Evolutionary conservation across 176 grass and related monocot species (phyloP).

Genomic region (sorghum (Sorghum bicolor)): Sorghum_bicolor_NCBIv3 NC_012875.2:51518001-51518500

Average conservation of each 20-base stretch:
- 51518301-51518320: slow-evolving; percentile 22
- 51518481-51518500: no score
- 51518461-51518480: no score
- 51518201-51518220: slow-evolving; percentile 31
- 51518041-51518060: background rate
- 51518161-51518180: background rate
- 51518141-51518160: slow-evolving; percentile 37
- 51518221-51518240: background rate
- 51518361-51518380: slow-evolving; percentile 8
- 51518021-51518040: slow-evolving; percentile 36
- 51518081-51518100: slow-evolving; percentile 15
- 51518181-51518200: slow-evolving; percentile 39
- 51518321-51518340: background rate
- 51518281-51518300: slow-evolving; percentile 37
- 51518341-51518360: background rate
- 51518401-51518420: background rate
- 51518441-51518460: no score
- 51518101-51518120: background rate
- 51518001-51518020: slow-evolving; percentile 16
- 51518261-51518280: slow-evolving; percentile 10
- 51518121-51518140: slow-evolving; percentile 15
- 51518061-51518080: slow-evolving; percentile 22
- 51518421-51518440: background rate
- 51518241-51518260: background rate
- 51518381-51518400: background rate